Evolutionary conservation across 345 rosid species (phyloP), one percentile per base, ranked within the genome.

Genomic region (Noccaea caerulescens): DNA sequence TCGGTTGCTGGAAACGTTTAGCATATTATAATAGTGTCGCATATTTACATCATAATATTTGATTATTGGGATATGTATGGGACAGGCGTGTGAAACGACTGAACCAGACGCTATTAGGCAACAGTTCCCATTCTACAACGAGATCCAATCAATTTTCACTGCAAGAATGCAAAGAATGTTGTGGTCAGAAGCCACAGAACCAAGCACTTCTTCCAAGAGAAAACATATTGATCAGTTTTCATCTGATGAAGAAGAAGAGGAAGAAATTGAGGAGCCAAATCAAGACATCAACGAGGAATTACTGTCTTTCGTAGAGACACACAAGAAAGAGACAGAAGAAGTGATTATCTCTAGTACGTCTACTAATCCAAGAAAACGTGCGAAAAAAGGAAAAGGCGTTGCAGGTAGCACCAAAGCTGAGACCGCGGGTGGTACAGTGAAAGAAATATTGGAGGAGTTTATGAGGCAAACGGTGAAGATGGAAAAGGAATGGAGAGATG

Each of bases 401-500:
- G 14, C 64, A 30, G 25, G 72, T 3, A 51, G 27, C 6, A 66
- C 43, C 2, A 76, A 30, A 39, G 49, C 38, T 6, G 79, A 69
- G 6, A 23, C 51, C 1, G 54, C 49, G 5, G 58, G 79, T 1
- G 61, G 36, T 27, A 23, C 78, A 47, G 3, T 93, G 68, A 88
- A 61, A 76, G 91, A 85, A 69, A 58, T 87, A 3, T 59, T 94
- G 72, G 86, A 82, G 45, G 96, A 83, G 27, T 94, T 94, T 82
- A 85, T 89, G 93, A 89, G 78, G 82, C 93, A 91, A 60, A 95
- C 91, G 67, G 71, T 81, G 79, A 82, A 84, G 69, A 82, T 88
- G 82, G 99, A 94, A 71, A 80, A 75, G 69, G 88, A 89, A 54
- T 94, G 99, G 99, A 84, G 91, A 63, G 99, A 91, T 51, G 85